These are phyloP conservation scores for Sporisorium sorghi DNA, from an alignment of 1,284 basidiomycete species.

Conservation along the genomic window DNA sequence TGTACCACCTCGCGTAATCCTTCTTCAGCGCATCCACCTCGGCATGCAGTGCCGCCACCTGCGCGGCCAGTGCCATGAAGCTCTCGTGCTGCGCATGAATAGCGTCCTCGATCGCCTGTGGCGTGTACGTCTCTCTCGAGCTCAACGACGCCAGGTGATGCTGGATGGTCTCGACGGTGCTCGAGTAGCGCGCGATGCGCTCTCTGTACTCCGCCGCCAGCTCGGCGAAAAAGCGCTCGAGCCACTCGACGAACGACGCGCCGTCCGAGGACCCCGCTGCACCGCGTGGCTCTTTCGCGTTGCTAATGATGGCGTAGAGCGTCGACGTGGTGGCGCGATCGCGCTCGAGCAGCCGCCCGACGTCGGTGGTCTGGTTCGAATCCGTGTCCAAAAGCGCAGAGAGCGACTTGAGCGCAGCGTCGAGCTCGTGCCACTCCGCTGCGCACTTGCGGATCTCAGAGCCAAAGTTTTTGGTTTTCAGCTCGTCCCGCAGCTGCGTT, in stretches of 20 bases:
- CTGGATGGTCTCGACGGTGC: conserved; percentile 64
- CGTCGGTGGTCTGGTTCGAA: conserved; percentile 33
- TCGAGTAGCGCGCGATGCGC: conserved; percentile 60
- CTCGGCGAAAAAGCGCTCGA: conserved; percentile 57
- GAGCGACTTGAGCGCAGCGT: conserved; percentile 55
- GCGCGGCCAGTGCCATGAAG: conserved; percentile 66
- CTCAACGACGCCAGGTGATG: conserved; percentile 58
- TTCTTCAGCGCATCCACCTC: conserved; percentile 65
- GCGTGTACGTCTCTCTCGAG: conserved; percentile 56
- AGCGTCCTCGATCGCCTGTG: conserved; percentile 61
- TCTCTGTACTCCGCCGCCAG: conserved; percentile 54
- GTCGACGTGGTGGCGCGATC: conserved; percentile 60
- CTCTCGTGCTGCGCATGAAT: conserved; percentile 64
- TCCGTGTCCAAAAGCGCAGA: conserved; percentile 58
- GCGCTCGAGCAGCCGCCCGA: conserved; percentile 49
- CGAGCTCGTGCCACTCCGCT: conserved; percentile 58
- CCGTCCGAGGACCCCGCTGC: conserved; percentile 37
- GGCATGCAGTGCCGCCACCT: conserved; percentile 62
- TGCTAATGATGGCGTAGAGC: conserved; percentile 58
- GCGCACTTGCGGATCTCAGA: conserved; percentile 55
- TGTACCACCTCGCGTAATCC: conserved; percentile 67
- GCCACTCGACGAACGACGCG: conserved; percentile 56
- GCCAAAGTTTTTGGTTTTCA: conserved; percentile 55
- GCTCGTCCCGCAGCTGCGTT: conserved; percentile 53
- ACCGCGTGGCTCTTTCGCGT: conserved; percentile 48